Conservation (phyloP, 768 basidiomycete genomes). For the Mrakia blollopis region DNA sequence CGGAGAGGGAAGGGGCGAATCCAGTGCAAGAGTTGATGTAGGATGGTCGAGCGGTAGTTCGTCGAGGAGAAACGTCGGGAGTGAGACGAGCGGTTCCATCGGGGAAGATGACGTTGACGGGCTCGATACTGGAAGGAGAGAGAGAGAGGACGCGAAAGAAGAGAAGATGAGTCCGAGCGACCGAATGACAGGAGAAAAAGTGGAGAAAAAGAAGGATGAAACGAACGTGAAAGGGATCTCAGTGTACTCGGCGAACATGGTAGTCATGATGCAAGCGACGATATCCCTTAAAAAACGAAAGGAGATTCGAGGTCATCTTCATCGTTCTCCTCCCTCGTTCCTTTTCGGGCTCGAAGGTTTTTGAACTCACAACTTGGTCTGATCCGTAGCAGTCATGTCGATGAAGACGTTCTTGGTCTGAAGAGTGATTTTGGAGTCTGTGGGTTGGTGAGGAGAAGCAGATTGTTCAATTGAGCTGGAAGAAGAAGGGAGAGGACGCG, state of each 20-base stretch:
- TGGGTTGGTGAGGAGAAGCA: background rate
- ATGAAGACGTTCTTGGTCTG: conserved; percentile 93
- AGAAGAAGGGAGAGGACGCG: background rate
- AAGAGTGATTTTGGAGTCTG: conserved; percentile 86
- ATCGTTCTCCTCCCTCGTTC: too few relatives aligned
- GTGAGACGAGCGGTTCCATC: conserved; percentile 70
- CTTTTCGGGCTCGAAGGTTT: background rate
- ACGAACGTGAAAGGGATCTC: conserved; percentile 84
- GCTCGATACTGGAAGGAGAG: conserved; percentile 66
- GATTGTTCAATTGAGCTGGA: background rate
- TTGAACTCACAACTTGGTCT: conserved; percentile 69
- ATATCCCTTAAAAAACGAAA: conserved; percentile 53
- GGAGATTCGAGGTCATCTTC: background rate
- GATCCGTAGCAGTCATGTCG: conserved; percentile 92
- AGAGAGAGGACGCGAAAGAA: background rate
- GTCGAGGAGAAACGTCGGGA: conserved; percentile 71
- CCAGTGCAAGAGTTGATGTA: conserved; percentile 97
- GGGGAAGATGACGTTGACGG: conserved; percentile 74
- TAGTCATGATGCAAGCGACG: conserved; percentile 85
- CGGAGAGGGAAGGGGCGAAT: conserved; percentile 55
- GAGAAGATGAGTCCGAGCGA: background rate
- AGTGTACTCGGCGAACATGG: conserved; percentile 99
- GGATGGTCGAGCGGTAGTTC: conserved; percentile 69
- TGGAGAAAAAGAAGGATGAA: background rate
- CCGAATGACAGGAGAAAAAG: background rate